Evolutionary conservation across 2,329 filamentous ascomycete species (phyloP).

Genomic region (Arthrobotrys musiformis): DNA sequence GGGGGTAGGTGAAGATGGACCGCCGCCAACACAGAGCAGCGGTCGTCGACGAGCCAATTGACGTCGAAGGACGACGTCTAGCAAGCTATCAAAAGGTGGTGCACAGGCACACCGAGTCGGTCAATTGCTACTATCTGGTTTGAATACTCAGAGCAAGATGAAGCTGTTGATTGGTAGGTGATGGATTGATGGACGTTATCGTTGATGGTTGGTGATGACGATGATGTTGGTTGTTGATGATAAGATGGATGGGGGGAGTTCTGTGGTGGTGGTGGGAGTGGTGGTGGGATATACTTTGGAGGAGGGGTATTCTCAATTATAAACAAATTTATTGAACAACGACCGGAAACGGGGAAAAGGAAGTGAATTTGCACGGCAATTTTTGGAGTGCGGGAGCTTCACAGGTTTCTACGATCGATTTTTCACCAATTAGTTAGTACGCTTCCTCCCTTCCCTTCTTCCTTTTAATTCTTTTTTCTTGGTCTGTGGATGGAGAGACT

Average conservation of each 20-base stretch:
- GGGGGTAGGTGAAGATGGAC: background rate
- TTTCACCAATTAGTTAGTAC: conserved; percentile 21
- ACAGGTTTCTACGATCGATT: conserved; percentile 22
- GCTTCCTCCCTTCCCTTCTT: background rate
- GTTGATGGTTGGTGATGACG: conserved; percentile 1
- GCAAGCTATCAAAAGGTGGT: conserved; percentile 1
- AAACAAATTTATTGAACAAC: conserved; percentile 22
- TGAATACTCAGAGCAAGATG: background rate
- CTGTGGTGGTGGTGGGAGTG: background rate
- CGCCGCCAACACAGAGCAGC: conserved; percentile 23
- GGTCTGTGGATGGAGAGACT: background rate
- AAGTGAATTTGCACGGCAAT: conserved; percentile 28
- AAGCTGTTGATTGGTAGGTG: background rate
- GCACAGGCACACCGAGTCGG: background rate
- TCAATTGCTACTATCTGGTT: background rate
- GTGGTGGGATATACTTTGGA: background rate
- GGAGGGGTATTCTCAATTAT: conserved; percentile 51
- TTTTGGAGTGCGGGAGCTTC: conserved; percentile 21
- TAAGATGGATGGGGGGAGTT: background rate
- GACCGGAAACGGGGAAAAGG: conserved; percentile 32
- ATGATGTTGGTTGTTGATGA: background rate
- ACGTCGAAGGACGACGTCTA: conserved; percentile 9
- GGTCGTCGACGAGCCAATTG: conserved; percentile 34
- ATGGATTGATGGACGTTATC: background rate
- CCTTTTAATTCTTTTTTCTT: too few species aligned